Base-by-base conservation (phyloP, 192 early-diverging fungal species). In the Rhizophagus clarus region DNA sequence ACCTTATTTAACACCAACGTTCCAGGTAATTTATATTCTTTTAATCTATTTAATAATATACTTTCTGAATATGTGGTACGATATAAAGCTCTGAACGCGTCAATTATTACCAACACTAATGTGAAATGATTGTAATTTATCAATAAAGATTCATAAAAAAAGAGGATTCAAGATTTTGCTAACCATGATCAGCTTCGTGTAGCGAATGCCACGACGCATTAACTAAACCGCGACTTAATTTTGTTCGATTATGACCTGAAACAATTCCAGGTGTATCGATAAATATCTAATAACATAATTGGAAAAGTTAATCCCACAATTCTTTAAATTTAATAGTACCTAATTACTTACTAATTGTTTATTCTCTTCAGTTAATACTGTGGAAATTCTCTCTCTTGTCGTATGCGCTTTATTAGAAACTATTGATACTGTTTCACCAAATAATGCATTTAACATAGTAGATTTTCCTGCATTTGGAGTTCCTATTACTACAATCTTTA, bases 381-480 rank as follows among this genome's bases (percentile, higher is more conserved):
- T 91, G 81, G 89, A 82, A 47, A 91, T 90, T 56, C 91, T 88
- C 47, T 90, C 87, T 24, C 93, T 80, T 31, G 93, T 94, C 12
- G 93, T 94, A 80, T 94, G 93, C 45, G 93, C 87, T 77, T 89
- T 87, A 64, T 89, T 77, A 3, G 93, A 93, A 17, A 92, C 93
- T 10, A 92, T 86, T 32, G 93, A 92, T 34, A 94, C 83, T 26
- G 83, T 80, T 81, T 85, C 81, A 14, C 87, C 90, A 5, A 90
- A 83, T 12, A 94, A 81, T 37, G 87, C 83, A 79, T 94, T 94
- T n/a, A 94, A 82, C 69, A 94, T 80, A n/a, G 93, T 94, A 1
- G 93, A 94, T 79, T 94, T 94, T 40, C 93, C 93, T 3, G 89
- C 91, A 77, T 94, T 94, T 31, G 93, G 88, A 32, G 91, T 88